phyloP scores from a whole-genome alignment of 768 basidiomycete genomes.

The Mycena crocata region DNA sequence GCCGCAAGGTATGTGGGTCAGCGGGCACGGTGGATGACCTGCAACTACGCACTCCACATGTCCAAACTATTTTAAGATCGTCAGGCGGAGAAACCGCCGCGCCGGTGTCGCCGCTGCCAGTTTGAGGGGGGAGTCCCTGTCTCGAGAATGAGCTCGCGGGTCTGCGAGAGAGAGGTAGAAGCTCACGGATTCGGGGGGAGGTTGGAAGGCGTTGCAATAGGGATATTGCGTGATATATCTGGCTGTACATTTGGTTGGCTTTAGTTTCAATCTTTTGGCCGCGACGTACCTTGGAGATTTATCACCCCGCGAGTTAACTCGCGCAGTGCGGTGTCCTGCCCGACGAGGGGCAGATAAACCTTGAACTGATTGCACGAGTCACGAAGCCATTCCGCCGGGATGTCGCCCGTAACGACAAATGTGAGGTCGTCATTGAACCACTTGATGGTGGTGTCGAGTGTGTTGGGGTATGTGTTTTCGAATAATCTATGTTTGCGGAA shows the following conservation, averaged over 20 bases:
- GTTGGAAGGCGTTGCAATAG: conserved; percentile 35
- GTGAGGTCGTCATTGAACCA: conserved; percentile 63
- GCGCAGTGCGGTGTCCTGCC: conserved; percentile 53
- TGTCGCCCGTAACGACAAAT: conserved; percentile 66
- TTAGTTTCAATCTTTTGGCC: too few species aligned
- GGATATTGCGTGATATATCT: conserved; percentile 30
- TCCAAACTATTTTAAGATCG: conserved; percentile 60
- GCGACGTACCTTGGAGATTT: conserved; percentile 56
- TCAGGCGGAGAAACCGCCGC: conserved; percentile 49
- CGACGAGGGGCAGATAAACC: conserved; percentile 56
- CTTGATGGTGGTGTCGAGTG: conserved; percentile 67
- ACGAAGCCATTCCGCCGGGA: conserved; percentile 65
- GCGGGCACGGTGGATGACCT: not conserved
- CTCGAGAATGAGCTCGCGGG: conserved; percentile 51
- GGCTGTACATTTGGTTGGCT: too few species aligned
- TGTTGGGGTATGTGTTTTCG: conserved; percentile 68
- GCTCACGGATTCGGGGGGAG: conserved; percentile 23
- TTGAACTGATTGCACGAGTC: conserved; percentile 68
- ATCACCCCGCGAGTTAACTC: conserved; percentile 64
- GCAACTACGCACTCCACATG: conserved; percentile 59
- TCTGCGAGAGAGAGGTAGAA: conserved; percentile 39
- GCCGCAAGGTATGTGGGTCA: not conserved
- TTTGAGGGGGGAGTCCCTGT: conserved; percentile 47
- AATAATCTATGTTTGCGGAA: conserved; percentile 45
- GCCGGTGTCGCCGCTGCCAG: conserved; percentile 17